phyloP scores from a whole-genome alignment of 352 stramenopile genomes.

The Phytophthora parvispora region DNA sequence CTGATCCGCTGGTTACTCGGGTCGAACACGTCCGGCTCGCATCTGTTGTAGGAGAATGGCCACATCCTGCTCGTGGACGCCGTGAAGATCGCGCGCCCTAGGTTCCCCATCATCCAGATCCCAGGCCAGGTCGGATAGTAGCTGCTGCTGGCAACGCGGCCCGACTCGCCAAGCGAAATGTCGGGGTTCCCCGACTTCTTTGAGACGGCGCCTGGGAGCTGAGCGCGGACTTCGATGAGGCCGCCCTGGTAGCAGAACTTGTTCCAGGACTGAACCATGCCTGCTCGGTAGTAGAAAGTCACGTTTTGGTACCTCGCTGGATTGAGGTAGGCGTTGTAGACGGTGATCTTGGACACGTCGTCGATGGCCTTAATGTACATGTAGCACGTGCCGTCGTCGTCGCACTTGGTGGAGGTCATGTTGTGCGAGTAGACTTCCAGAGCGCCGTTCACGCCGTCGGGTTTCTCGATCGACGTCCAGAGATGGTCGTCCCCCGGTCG shows the following conservation, averaged over 20 bases:
- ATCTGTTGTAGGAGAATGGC: constrained; percentile 95
- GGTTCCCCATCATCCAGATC: constrained; percentile 96
- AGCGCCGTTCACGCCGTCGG: constrained; percentile 92
- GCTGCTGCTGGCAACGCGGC: constrained; percentile 55
- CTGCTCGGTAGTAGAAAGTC: constrained; percentile 63
- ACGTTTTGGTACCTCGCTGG: constrained; percentile 53
- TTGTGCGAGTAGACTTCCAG: constrained; percentile 94
- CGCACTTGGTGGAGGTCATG: constrained; percentile 75
- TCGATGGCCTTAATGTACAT: constrained; percentile 64
- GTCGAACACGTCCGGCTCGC: constrained; percentile 60
- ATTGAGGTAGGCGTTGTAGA: constrained; percentile 61
- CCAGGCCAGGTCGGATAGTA: constrained; percentile 91
- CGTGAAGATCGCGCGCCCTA: constrained; percentile 95
- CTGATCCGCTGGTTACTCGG: constrained; percentile 57
- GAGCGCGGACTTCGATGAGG: constrained; percentile 91
- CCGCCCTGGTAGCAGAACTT: constrained; percentile 97
- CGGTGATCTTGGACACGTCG: constrained; percentile 39
- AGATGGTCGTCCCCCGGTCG: constrained; percentile 91
- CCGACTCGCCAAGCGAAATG: constrained; percentile 26
- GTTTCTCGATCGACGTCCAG: constrained; percentile 96
- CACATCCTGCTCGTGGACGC: constrained; percentile 93
- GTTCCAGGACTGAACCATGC: constrained; percentile 95
- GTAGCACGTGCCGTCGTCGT: constrained; percentile 60
- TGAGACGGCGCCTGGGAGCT: constrained; percentile 88
- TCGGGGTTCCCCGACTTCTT: constrained; percentile 58